phyloP scores from a whole-genome alignment of 768 basidiomycete species.

The Pleurotus ostreatus region DNA sequence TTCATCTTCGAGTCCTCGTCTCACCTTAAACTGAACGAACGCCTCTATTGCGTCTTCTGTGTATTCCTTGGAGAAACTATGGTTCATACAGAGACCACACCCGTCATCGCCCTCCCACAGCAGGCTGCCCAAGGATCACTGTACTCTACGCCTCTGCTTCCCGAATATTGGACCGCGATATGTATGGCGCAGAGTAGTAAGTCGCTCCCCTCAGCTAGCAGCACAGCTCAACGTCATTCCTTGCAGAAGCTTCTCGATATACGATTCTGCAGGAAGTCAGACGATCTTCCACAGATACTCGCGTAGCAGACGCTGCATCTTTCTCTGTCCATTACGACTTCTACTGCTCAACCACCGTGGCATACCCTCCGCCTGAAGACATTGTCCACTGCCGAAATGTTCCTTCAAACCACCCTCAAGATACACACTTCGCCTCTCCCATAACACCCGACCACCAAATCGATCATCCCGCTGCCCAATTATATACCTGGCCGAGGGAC shows the following conservation, averaged over 20 bases:
- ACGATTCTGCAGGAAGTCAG: slow-evolving; percentile 20
- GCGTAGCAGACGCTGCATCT: slow-evolving; percentile 12
- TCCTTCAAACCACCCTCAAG: not conserved
- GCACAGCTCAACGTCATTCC: not conserved
- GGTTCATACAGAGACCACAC: slow-evolving; percentile 20
- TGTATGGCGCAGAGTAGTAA: slow-evolving; percentile 16
- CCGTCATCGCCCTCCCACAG: slow-evolving; percentile 11
- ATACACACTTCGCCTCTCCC: not conserved
- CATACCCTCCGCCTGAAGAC: not conserved
- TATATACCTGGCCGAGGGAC: slow-evolving; percentile 4
- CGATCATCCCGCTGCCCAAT: not conserved
- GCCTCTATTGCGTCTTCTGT: slow-evolving; percentile 17
- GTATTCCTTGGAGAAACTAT: slow-evolving; percentile 19
- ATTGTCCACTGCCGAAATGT: not conserved
- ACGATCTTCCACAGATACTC: slow-evolving; percentile 8
- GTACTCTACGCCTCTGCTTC: slow-evolving; percentile 19
- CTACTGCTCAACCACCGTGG: not conserved
- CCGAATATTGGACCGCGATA: slow-evolving; percentile 21
- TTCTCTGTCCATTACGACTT: slow-evolving; percentile 16
- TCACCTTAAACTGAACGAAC: slow-evolving; percentile 12
- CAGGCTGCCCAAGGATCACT: slow-evolving; percentile 1
- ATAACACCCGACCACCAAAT: not conserved
- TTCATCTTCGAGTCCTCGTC: slow-evolving; percentile 17
- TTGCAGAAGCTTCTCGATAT: slow-evolving; percentile 19
- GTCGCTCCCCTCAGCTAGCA: not conserved